Base-by-base conservation (phyloP, 2,329 filamentous ascomycete species). In the Plenodomus tracheiphilus region DNA sequence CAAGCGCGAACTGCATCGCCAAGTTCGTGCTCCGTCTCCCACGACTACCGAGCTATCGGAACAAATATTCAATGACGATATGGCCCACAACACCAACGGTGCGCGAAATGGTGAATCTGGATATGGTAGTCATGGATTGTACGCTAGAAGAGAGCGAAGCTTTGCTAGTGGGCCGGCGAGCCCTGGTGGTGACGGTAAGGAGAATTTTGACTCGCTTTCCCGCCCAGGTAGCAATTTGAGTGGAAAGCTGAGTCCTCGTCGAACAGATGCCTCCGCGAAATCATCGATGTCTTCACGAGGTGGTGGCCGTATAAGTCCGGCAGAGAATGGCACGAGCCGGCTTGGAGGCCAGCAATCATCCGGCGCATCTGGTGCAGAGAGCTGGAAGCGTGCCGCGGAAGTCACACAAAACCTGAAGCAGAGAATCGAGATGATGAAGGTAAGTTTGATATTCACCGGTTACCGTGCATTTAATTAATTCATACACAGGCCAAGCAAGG, bases 341-440 rank as follows among this genome's bases (percentile, higher is more conserved):
- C 59, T 61, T 21, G 54, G 65, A 34, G 59, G 61, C 10, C 70
- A 72, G 47, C 66, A 58, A 49, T 43, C 68, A 53, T 50, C 70
- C 57, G 60, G 73, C 61, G 74, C 71, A 43, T 51, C 70, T 57
- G 60, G 73, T 61, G 74, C 71, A 44, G 94, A 99, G 76, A 97
- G 92, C 70, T 99, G 94, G 94, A 95, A 92, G 77, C 82, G 94
- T 61, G 94, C 94, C 16, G 94, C 94, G 2, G 94, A 99, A 77
- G 94, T 99, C 49, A 99, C 94, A 46, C 97, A 92, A 74, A 94
- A 97, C 72, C 74, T 99, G 66, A 99, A 97, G 78, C 91, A 93
- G 43, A 85, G 94, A 70, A 99, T 99, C 73, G 94, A 97, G 78
- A 89, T 94, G 79, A 99, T 99, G 94, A 99, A 97, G 81, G 84